Evolutionary conservation across 1,139 yeast genomes (phyloP), one percentile per base, ranked within the genome.

Genomic region (Suhomyces choctaworum): DNA sequence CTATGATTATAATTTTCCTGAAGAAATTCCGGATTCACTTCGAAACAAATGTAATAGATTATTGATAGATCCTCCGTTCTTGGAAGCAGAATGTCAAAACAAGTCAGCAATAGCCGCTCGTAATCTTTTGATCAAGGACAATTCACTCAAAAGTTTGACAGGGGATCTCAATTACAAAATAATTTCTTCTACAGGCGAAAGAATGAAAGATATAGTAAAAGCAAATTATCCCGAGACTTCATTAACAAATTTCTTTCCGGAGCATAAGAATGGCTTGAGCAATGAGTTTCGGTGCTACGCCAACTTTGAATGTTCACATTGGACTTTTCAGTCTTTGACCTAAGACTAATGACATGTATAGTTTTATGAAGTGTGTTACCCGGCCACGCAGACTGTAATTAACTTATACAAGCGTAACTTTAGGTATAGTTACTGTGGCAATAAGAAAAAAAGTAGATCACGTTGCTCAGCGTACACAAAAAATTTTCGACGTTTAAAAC

Each of bases 211-310:
- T 4, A 60, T 83, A 12, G 76, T 88, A 25, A 54, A 64, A 26
- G 66, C 70, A 35, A 75, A 75, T 15, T 88, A 88, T 50, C 86
- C 89, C 5, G 85, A 73, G 35, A 70, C 84, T 2, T 51, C 61
- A 17, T 69, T 78, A 35, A 88, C 96, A 0, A 64, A 71, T 25
- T 89, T 84, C 57, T 58, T 60, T 31, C 96, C 96, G 0, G 83
- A 82, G 47, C 96, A 89, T 54, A 81, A 81, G 39, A 84, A 86
- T 49, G 95, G 95, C 0, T 69, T 89, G 40, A 82, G 90, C 52
- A 89, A 89, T 56, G 96, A 89, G 60, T 89, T 87, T 56, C 67
- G 87, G 49, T 87, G 96, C 51, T 88, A 86, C 53, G 88, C 96
- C 1, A 75, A 79, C 29, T 85, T 78, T 48, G 92, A 83, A 53